Percentiles rank a stretch among this genome's conserved stretches.
Conservation (phyloP, 2,329 filamentous ascomycete genomes). For the Cercospora sojina region DNA sequence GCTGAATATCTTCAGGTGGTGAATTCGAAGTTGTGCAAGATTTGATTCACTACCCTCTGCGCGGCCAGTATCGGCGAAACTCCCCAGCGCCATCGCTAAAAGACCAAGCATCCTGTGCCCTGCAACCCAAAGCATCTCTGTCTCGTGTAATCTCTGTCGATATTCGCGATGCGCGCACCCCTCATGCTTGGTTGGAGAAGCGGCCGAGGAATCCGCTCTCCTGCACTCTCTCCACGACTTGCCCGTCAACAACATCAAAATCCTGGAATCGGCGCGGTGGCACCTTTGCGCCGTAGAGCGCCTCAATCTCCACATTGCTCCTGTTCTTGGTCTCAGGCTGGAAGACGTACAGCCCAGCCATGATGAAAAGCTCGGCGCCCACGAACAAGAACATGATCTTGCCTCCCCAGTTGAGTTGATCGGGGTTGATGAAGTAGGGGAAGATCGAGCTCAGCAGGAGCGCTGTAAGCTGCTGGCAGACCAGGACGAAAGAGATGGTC, state of each 20-base stretch:
- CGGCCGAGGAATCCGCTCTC: conserved; percentile 22
- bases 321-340: conserved; percentile 45
- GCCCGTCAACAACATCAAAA: conserved; percentile 27
- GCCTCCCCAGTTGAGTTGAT: conserved; percentile 43
- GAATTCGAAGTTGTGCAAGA: not conserved
- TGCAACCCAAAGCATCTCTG: not conserved
- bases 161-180: not conserved
- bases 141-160: not conserved
- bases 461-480: conserved; percentile 39
- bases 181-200: conserved; percentile 24
- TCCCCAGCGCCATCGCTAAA: not conserved
- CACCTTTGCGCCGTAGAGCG: conserved; percentile 23
- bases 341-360: conserved; percentile 37
- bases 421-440: conserved; percentile 43
- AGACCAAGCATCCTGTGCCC: not conserved
- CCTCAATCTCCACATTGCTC: conserved; percentile 40
- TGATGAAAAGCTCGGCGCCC: conserved; percentile 39
- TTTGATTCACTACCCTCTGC: not conserved
- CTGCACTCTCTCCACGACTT: conserved; percentile 27
- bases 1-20: not conserved
- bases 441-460: conserved; percentile 42
- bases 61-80: not conserved
- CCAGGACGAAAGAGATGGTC: conserved; percentile 32
- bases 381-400: conserved; percentile 44
- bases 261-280: conserved; percentile 28